These are phyloP conservation scores for Mycena crocata DNA, from an alignment of 768 basidiomycete species.

Conservation along the genomic window DNA sequence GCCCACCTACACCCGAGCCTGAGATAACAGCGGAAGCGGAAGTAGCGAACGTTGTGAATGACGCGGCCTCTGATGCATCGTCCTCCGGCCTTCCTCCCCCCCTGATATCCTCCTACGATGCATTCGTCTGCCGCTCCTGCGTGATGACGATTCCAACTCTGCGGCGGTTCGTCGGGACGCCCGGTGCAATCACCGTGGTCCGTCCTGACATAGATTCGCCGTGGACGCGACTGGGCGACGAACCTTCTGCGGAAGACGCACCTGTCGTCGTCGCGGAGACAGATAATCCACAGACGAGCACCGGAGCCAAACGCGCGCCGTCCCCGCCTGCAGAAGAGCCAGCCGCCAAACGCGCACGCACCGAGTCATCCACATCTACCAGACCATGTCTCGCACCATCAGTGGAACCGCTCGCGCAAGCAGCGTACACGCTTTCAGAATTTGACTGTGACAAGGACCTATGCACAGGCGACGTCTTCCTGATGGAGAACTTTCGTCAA, in stretches of 20 bases:
- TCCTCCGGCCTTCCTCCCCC: conserved; percentile 76
- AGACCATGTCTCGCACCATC: conserved; percentile 69
- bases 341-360: conserved; percentile 49
- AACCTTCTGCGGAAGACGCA: conserved; percentile 23
- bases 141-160: conserved; percentile 67
- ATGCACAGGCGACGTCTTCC: conserved; percentile 80
- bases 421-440: conserved; percentile 51
- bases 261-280: conserved; percentile 43
- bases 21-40: neutral
- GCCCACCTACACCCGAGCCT: conserved; percentile 52
- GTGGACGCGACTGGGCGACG: conserved; percentile 65
- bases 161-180: conserved; percentile 73
- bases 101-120: conserved; percentile 78
- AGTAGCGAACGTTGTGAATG: conserved; percentile 44
- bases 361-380: neutral
- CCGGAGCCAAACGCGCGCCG: conserved; percentile 61
- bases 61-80: conserved; percentile 70
- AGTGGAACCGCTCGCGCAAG: conserved; percentile 57
- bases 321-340: conserved; percentile 44
- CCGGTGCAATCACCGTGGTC: conserved; percentile 74
- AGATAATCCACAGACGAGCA: conserved; percentile 38
- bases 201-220: conserved; percentile 57
- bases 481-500: conserved; percentile 77
- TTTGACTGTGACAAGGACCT: conserved; percentile 44
- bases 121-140: conserved; percentile 79